phyloP scores from a whole-genome alignment of 805 yeast species.

The baker's yeast (Saccharomyces cerevisiae) region DNA sequence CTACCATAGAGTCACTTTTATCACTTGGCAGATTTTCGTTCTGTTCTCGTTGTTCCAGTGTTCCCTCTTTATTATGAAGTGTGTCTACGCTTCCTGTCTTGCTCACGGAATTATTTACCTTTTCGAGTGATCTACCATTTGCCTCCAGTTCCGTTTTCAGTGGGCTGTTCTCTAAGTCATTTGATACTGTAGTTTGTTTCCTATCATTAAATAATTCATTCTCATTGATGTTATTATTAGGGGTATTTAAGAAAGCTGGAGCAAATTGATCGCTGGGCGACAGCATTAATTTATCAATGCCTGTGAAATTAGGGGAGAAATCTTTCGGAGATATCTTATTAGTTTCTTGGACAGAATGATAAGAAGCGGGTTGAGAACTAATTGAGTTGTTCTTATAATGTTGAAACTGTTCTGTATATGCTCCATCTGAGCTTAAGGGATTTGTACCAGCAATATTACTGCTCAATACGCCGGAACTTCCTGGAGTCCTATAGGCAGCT shows the following conservation, averaged over 20 bases:
- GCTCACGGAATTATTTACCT: background rate
- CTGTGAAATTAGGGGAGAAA: conserved; percentile 8
- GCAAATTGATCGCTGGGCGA: conserved; percentile 11
- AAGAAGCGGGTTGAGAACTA: conserved; percentile 7
- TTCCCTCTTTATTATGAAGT: conserved; percentile 5
- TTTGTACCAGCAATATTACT: conserved; percentile 19
- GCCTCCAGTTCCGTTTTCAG: conserved; percentile 7
- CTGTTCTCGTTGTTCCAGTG: conserved; percentile 6
- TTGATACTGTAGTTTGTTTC: conserved; percentile 4
- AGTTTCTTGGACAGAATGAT: conserved; percentile 5
- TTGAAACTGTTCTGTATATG: conserved; percentile 28
- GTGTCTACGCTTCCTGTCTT: background rate
- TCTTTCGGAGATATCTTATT: conserved; percentile 6
- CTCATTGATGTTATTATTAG: conserved; percentile 12
- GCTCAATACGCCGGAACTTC: conserved; percentile 14
- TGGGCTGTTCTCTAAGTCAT: conserved; percentile 12
- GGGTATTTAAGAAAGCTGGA: conserved; percentile 13
- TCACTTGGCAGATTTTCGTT: conserved; percentile 2
- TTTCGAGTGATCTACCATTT: background rate
- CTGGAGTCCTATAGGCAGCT: conserved; percentile 33
- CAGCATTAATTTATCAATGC: conserved; percentile 5
- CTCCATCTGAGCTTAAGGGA: conserved; percentile 27
- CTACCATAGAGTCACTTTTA: conserved; percentile 13
- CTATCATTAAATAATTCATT: conserved; percentile 13
- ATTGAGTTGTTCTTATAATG: conserved; percentile 16